phyloP scores from a whole-genome alignment of 768 basidiomycete species.

The Lactifluus rugatus region DNA sequence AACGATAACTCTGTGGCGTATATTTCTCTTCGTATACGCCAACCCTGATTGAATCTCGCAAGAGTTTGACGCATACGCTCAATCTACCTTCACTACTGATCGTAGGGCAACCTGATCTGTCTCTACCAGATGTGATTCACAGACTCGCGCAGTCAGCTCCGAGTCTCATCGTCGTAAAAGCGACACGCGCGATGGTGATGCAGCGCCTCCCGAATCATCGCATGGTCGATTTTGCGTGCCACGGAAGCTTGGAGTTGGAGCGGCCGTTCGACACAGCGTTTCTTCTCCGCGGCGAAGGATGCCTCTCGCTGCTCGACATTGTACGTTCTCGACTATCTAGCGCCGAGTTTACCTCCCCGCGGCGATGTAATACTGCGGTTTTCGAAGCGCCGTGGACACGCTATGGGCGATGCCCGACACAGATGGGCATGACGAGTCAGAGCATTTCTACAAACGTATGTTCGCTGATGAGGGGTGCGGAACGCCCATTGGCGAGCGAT shows the following conservation, averaged over 20 bases:
- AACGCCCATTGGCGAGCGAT: not conserved
- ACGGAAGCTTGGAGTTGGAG: not conserved
- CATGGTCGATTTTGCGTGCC: slow-evolving; percentile 12
- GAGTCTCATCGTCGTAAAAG: not conserved
- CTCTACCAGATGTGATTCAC: slow-evolving; percentile 2
- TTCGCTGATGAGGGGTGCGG: not conserved
- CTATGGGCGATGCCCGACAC: slow-evolving; percentile 16
- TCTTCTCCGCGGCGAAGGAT: not conserved
- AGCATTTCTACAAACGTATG: not conserved
- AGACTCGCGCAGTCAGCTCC: not conserved
- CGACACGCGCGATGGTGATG: not conserved
- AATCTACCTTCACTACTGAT: not conserved
- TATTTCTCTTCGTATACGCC: slow-evolving; percentile 15
- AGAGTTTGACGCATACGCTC: not conserved
- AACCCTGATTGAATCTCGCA: slow-evolving; percentile 7
- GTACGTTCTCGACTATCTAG: not conserved
- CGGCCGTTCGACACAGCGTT: slow-evolving; percentile 6
- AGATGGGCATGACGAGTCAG: slow-evolving; percentile 7
- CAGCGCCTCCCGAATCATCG: not conserved
- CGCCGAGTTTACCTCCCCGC: slow-evolving; percentile 11
- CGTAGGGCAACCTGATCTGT: not conserved
- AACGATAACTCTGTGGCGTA: slow-evolving; percentile 1
- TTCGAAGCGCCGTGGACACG: slow-evolving; percentile 12
- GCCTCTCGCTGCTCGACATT: slow-evolving; percentile 6
- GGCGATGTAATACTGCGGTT: slow-evolving; percentile 15